Evolutionary conservation across 139 green algal species (phyloP), one percentile per base, ranked within the genome.

Genomic region (Zygnema cylindricum): DNA sequence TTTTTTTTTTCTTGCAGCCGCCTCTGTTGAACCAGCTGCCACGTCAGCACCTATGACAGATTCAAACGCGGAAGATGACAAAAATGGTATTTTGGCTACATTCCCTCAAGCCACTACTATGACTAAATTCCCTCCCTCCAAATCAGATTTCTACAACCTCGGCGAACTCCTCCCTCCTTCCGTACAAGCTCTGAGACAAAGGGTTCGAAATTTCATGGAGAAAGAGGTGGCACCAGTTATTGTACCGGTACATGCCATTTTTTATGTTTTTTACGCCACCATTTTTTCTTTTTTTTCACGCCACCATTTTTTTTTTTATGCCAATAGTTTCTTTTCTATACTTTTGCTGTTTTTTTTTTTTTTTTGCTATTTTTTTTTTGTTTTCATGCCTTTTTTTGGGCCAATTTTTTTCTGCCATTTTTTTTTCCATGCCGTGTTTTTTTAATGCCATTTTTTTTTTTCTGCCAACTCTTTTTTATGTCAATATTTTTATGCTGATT

Each of bases 161-260:
- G 94, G 96, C 49, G 91, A 93, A 0, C 89, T 98, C 78, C 93
- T 98, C 35, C 93, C 86, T 0, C 71, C 92, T 1, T 93, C 96
- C 42, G 95, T 98, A 90, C 88, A 82, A 0, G 91, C 91, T 0
- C 87, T 97, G 1, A 88, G 92, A 11, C 84, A 94, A 75, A 81
- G 88, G 2, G 94, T 96, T 41, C 88, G 96, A 0, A 57, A 73
- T 0, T 98, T 97, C 77, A 94, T 95, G 95, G 96, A 98, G 87
- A 81, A 38, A n/a, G 91, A 97, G 69, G 95, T 98, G 0, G 96
- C 96, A 0, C 96, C 96, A 1, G 85, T 98, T 22, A 96, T 98
- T 40, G 86, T 92, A 2, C 93, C 42, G 82, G 86, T 90, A 54
- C 41, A 41, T 79, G 71, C 71, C n/a, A n/a, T n/a, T 79, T 16